Base-by-base conservation (phyloP, 805 yeast species). In the Suhomyces prunicola region DNA sequence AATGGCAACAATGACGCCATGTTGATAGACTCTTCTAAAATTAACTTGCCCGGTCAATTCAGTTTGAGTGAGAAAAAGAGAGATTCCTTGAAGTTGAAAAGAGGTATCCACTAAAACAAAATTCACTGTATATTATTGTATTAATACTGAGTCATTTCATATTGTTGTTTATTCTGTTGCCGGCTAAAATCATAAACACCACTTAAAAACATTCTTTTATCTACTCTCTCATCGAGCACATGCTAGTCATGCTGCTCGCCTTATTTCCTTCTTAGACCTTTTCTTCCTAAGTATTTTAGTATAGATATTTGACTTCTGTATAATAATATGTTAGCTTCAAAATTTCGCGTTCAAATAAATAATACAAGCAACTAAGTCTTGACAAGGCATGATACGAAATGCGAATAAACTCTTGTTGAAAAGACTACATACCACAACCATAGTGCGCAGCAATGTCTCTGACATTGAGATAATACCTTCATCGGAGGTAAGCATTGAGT, bases 61-160 rank as follows among this genome's bases (percentile, higher is more conserved):
- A 69, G 70, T 41, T 62, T 74, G 53, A 72, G 76, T 57, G 80
- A 76, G 51, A 75, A 74, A 65, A 76, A 76, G 63, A 64, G 80
- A 54, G 80, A 76, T 47, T 71, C 77, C 24, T 68, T 76, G 56
- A 75, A 74, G 56, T 58, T 76, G 61, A 76, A 76, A 52, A 65
- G 80, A 63, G 80, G 80, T 31, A 76, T 75, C 27, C 77, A 68
- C 58, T 75, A 62, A 39, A 24, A 42, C 46, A 24, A 42, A 42
- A 23, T 19, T 6, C 8, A 39, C 42, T 39, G 42, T 39, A 39
- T 39, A 39, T 39, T 39, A 39, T 39, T 39, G 42, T 39, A 39
- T 39, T 6, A 39, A 39, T 39, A 39, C 24, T 39, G 42, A 39
- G 24, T 39, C 13, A 39, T 39, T 39, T n/a, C 42, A 39, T 17